Conservation (phyloP, 176 grass and related monocot genomes). For the Hordeum vulgare region MorexV3_pseudomolecules_assembly NC_058518.1:109852317-109852816, state of each 20-base stretch:
- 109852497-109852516: not conserved
- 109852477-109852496: not conserved
- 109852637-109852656: not conserved
- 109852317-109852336: not conserved
- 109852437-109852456: not conserved
- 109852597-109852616: not conserved
- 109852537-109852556: not conserved
- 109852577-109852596: not conserved
- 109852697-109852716: not conserved
- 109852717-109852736: no score
- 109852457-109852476: no score
- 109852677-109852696: not conserved
- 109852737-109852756: not conserved
- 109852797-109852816: not conserved
- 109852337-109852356: not conserved
- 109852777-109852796: not conserved
- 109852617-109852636: not conserved
- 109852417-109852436: not conserved
- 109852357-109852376: not conserved
- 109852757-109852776: not conserved
- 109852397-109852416: not conserved
- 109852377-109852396: not conserved
- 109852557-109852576: not conserved
- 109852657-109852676: not conserved
- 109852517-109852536: not conserved